Percentiles rank a stretch among this genome's conserved stretches.
These are phyloP conservation scores for Teunomyces panamensis DNA, from an alignment of 805 yeast genomes.

Conservation along the genomic window DNA sequence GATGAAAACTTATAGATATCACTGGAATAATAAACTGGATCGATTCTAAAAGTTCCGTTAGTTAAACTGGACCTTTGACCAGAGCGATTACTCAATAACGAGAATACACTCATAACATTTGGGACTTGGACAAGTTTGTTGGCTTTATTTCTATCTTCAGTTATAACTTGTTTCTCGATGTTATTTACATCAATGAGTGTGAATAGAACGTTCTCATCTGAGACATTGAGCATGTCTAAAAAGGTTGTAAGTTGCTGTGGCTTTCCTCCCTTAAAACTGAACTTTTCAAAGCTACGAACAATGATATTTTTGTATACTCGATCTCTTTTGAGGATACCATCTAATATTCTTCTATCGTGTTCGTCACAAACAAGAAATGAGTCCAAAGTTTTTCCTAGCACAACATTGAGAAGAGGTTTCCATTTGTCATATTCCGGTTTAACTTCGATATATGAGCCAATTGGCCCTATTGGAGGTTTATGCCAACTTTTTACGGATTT, in stretches of 20 bases:
- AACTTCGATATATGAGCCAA: slow-evolving; percentile 61
- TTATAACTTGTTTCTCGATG: slow-evolving; percentile 58
- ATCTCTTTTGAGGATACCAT: slow-evolving; percentile 27
- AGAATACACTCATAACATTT: slow-evolving; percentile 42
- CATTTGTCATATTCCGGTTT: slow-evolving; percentile 54
- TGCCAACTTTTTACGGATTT: slow-evolving; percentile 33
- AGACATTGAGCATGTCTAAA: slow-evolving; percentile 58
- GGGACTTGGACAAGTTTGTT: slow-evolving; percentile 30
- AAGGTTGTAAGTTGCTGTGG: slow-evolving; percentile 47
- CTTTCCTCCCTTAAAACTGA: slow-evolving; percentile 46
- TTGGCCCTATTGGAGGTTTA: slow-evolving; percentile 71
- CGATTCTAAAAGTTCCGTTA: slow-evolving; percentile 46
- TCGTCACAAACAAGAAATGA: slow-evolving; percentile 67
- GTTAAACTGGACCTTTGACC: slow-evolving; percentile 39
- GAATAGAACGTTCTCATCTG: slow-evolving; percentile 53
- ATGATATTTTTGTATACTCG: slow-evolving; percentile 39
- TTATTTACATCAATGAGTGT: slow-evolving; percentile 60
- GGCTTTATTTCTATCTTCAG: slow-evolving; percentile 51
- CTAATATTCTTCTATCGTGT: slow-evolving; percentile 49
- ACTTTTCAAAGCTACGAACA: slow-evolving; percentile 54
- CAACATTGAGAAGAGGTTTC: slow-evolving; percentile 58
- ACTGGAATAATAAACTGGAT: slow-evolving; percentile 49
- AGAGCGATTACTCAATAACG: slow-evolving; percentile 44
- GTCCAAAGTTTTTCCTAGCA: slow-evolving; percentile 48
- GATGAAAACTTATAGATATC: slow-evolving; percentile 29